Base-by-base conservation (phyloP, 805 yeast species). In the Ogataea nitratoaversa region DNA sequence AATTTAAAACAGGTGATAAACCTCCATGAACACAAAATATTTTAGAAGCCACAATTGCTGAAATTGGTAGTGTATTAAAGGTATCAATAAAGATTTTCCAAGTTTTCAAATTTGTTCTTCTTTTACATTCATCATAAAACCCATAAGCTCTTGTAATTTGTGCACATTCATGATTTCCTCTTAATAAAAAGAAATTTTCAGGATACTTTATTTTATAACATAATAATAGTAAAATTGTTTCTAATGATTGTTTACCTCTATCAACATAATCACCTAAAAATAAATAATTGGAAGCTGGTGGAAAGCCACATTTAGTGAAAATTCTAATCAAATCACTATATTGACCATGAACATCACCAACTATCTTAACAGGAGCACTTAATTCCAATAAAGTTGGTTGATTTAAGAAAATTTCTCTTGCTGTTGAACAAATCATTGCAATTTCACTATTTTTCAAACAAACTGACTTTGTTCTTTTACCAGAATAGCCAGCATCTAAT, bases 131-230 rank as follows among this genome's bases (percentile, higher is more conserved):
- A 65, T 93, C 99, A 60, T 89, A 93, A 58, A 93, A 93, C 2
- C 99, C 99, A 63, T 93, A 93, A 24, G 93, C 96, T 49, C 96
- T 78, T 2, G 98, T 91, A 41, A 93, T 95, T 57, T 87, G 88
- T 17, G 99, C 97, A 64, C 96, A 87, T 67, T 93, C 99, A 66
- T 93, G 99, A 64, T 93, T 93, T 17, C 99, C 99, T 52, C 99
- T 71, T 32, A 93, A 70, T 43, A 93, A 65, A 62, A 91, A 93
- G 63, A 93, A 90, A 65, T 91, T 91, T 57, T 93, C 97, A 0
- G 99, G 98, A 56, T 89, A 91, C 62, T 91, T 91, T 63, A 93
- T 90, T 62, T 93, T 93, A 68, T 88, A 93, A 63, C 97, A 90
- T 38, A 93, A 70, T 44, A 93, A 69, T 36, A 93, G 69, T 45